Base-by-base conservation (phyloP, 495 filamentous ascomycete species). In the Aspergillus bridgeri region DNA sequence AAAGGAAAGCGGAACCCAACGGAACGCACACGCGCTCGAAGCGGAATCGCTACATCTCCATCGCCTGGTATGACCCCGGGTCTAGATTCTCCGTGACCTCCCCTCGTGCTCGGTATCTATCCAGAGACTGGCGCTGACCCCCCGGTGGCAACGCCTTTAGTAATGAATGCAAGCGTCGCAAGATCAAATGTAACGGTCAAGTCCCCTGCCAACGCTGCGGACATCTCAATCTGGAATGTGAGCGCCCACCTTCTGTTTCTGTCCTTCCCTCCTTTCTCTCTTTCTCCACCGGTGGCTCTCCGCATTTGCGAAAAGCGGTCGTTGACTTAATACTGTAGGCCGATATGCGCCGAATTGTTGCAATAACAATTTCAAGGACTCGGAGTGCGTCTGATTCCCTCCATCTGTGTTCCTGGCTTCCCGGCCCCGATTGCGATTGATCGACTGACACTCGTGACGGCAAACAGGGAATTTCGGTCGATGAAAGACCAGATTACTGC, bases 131-230 rank as follows among this genome's bases (percentile, higher is more conserved):
- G 51, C 48, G 58, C 69, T 71, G 47, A 66, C 56, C 19, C 48
- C n/a, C 20, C 23, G 45, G 8, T 48, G 52, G 42, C 3, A 18
- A 54, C 25, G 11, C 7, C 61, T 9, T 38, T 63, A 83, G 80
- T 58, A 96, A 95, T 65, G 90, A 96, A 67, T 96, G 92, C 77
- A 96, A 96, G 63, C 82, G 92, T 17, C 85, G 92, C 59, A 96
- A 96, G 74, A 96, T 96, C 70, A 95, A 95, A 64, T 96, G 92
- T 77, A 96, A 96, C 73, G 92, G 92, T 55, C 85, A 96, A 66
- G 87, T 83, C 1, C 92, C 92, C 2, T 96, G 92, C 66, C 87
- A 90, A 56, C 83, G 92, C 62, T 96, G 92, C 72, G 92, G 91
- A 48, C 92, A 96, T 67, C 81, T 96, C 60, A 87, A 86, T 55